These are phyloP conservation scores for Talaromyces sp. DNA, from an alignment of 2,329 filamentous ascomycete genomes.

Conservation along the genomic window DNA sequence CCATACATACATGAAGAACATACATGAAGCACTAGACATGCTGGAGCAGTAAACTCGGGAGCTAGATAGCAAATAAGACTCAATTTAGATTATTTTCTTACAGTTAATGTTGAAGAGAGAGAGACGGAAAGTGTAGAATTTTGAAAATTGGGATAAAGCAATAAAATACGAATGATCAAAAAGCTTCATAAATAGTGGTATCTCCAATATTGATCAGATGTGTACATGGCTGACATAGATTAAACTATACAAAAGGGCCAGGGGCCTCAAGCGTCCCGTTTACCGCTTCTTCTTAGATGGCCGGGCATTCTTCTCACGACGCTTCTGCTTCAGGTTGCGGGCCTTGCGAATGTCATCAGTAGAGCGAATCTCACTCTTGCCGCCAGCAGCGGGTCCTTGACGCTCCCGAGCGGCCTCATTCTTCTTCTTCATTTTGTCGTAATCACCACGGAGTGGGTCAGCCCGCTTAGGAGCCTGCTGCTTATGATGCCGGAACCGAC, in stretches of 20 bases:
- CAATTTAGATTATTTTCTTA: too few relatives aligned
- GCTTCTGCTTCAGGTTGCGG: conserved; percentile 74
- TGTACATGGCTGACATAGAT: conserved; percentile 13
- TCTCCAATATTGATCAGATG: conserved; percentile 23
- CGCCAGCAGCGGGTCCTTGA: conserved; percentile 54
- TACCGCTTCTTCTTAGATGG: conserved; percentile 65
- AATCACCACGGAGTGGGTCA: conserved; percentile 91
- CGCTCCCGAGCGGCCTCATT: conserved; percentile 83
- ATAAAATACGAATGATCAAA: too few relatives aligned
- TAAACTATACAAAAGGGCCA: not conserved
- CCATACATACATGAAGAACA: not conserved
- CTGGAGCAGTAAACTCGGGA: not conserved
- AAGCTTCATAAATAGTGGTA: conserved; percentile 8
- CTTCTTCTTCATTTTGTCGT: conserved; percentile 85
- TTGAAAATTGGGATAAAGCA: too few relatives aligned
- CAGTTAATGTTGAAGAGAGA: too few relatives aligned
- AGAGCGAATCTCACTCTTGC: conserved; percentile 79
- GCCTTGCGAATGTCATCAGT: conserved; percentile 83
- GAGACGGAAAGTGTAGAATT: not conserved
- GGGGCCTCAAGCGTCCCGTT: not conserved
- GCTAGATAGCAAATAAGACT: too few relatives aligned
- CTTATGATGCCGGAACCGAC: conserved; percentile 80
- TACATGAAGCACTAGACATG: not conserved
- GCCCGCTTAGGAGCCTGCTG: conserved; percentile 89
- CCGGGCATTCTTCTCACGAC: conserved; percentile 84